phyloP scores from a whole-genome alignment of 148 eudicot genomes.

The Drosera capensis region DNA sequence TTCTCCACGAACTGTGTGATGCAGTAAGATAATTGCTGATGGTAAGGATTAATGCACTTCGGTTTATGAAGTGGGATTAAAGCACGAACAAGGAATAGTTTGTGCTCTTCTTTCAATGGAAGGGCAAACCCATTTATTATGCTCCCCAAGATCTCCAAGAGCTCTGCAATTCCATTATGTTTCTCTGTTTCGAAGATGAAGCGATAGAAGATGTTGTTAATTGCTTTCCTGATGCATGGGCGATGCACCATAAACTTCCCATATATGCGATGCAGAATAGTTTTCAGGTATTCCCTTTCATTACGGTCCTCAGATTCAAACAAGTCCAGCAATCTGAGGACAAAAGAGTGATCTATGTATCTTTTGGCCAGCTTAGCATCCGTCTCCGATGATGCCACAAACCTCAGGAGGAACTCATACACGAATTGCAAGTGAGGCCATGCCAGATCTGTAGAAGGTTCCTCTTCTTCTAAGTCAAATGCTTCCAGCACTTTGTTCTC shows the following conservation, averaged over 20 bases:
- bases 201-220: slow-evolving; percentile 5
- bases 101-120: slow-evolving; percentile 8
- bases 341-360: slow-evolving; percentile 5
- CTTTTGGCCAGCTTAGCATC: slow-evolving; percentile 7
- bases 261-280: slow-evolving; percentile 5
- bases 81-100: slow-evolving; percentile 6
- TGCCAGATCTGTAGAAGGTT: slow-evolving; percentile 2
- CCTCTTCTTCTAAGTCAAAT: slow-evolving; percentile 7
- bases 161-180: slow-evolving; percentile 5
- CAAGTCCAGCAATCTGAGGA: slow-evolving; percentile 3
- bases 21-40: slow-evolving; percentile 7
- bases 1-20: slow-evolving; percentile 5
- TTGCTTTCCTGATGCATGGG: slow-evolving; percentile 3
- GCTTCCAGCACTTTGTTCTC: slow-evolving; percentile 5
- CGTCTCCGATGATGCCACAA: slow-evolving; percentile 3
- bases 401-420: slow-evolving; percentile 5
- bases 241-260: slow-evolving; percentile 8
- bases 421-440: slow-evolving; percentile 7
- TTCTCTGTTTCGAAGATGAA: slow-evolving; percentile 7
- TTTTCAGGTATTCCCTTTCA: slow-evolving; percentile 7
- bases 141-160: slow-evolving; percentile 5
- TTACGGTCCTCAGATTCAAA: slow-evolving; percentile 7
- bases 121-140: slow-evolving; percentile 5
- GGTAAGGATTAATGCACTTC: slow-evolving; percentile 4
- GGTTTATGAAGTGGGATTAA: slow-evolving; percentile 4